Base-by-base conservation (phyloP, 148 eudicot species). In the Diospyros lotus region DNA sequence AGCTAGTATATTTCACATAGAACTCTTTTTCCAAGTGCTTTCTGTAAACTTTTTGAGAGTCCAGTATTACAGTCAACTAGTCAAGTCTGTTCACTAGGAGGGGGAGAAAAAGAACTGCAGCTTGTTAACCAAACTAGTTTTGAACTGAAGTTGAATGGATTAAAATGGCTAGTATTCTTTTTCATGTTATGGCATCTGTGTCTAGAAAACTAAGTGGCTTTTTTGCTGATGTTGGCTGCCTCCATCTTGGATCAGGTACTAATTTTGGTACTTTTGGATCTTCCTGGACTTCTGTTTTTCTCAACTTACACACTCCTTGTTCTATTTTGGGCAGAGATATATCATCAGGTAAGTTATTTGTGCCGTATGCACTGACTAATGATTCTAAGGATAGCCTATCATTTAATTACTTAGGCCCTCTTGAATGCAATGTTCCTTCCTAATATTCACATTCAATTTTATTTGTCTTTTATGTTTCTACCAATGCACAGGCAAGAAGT, bases 321-420 rank as follows among this genome's bases (percentile, higher is more conserved):
- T 76, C 89, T 94, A 63, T 94, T 92, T 79, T 94, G 98, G 98
- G 98, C 98, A 45, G 93, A 90, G 82, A 90, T 92, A 46, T 92
- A 92, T 89, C 88, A 92, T 83, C 98, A 92, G 97, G 98, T 76
- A 79, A 81, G 80, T 66, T 39, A 73, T 66, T 9, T 50, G 12
- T 58, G 3, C 72, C 53, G 5, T 53, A 62, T 9, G 54, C 14
- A 42, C 52, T 78, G 60, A 38, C 66, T 43, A 38, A 15, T 9
- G 17, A 42, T 53, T 61, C 41, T 44, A 54, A 64, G 62, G 56
- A 44, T 64, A 41, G 50, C 18, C 50, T 38, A 4, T 4, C 28
- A 14, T 39, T 52, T 60, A 43, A 42, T 45, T n/a, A 11, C 44
- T 17, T 54, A 28, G 28, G 28, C 28, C 4, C 45, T 55, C 46